A percentile compares a stretch with the other conserved stretches of the same genome.
Conservation (phyloP, 345 rosid genomes). For the Lumnitzera racemosa region DNA sequence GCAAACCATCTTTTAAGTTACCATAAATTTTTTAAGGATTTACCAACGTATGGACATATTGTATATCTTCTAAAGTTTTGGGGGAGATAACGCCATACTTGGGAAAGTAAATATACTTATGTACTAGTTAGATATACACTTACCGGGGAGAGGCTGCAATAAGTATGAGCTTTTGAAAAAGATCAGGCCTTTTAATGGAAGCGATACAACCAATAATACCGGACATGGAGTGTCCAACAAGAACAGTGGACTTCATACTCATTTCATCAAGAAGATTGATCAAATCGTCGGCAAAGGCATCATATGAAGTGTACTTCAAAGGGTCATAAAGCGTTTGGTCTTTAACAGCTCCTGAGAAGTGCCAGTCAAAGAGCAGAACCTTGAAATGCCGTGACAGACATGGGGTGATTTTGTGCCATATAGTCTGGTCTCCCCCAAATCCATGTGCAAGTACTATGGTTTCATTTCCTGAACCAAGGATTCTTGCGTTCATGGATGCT, state of each 20-base stretch:
- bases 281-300: conserved; percentile 9
- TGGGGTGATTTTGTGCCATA: conserved; percentile 18
- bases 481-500: conserved; percentile 15
- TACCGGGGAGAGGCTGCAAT: background rate
- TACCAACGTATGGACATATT: too few species aligned
- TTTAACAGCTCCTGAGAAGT: conserved; percentile 14
- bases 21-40: too few species aligned
- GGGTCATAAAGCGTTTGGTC: conserved; percentile 12
- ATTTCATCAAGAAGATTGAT: conserved; percentile 11
- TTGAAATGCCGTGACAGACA: conserved; percentile 7
- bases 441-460: conserved; percentile 21
- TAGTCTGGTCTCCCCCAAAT: conserved; percentile 15
- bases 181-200: conserved; percentile 17
- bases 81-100: too few species aligned
- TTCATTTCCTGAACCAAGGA: conserved; percentile 10
- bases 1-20: too few species aligned
- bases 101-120: too few species aligned
- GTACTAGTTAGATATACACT: too few species aligned
- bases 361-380: conserved; percentile 20
- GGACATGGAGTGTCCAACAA: conserved; percentile 21
- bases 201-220: conserved; percentile 21
- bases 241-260: conserved; percentile 3
- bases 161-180: conserved; percentile 13
- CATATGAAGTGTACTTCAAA: conserved; percentile 4
- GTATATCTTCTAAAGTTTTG: too few species aligned